A percentile compares a stretch with the other conserved stretches of the same genome.
Conservation (phyloP, 2,329 filamentous ascomycete genomes). For the Neonectria ditissima region DNA sequence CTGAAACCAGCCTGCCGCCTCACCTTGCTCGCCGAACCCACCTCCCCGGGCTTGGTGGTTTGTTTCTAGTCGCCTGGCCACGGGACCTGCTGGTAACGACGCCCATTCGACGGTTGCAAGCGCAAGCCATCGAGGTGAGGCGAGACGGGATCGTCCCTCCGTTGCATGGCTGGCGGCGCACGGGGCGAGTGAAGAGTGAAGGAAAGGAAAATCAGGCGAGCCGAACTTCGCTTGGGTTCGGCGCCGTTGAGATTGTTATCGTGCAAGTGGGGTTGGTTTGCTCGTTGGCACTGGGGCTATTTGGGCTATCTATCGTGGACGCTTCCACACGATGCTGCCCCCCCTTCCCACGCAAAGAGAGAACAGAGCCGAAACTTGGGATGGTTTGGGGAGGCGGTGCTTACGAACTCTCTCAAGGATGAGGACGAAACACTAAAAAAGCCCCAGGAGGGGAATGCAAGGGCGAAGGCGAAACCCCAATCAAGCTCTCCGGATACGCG, state of each 20-base stretch:
- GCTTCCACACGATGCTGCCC: neutral
- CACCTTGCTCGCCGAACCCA: constrained; percentile 38
- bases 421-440: neutral
- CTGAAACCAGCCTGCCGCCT: constrained; percentile 44
- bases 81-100: constrained; percentile 37
- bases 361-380: neutral
- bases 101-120: constrained; percentile 31
- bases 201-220: constrained; percentile 26
- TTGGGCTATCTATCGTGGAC: constrained; percentile 5
- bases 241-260: constrained; percentile 25
- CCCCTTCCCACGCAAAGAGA: neutral
- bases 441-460: constrained; percentile 21
- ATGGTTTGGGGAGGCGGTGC: neutral
- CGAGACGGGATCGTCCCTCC: constrained; percentile 15
- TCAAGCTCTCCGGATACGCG: constrained; percentile 21
- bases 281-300: constrained; percentile 26
- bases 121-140: constrained; percentile 28
- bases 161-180: constrained; percentile 3
- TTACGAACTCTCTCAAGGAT: neutral
- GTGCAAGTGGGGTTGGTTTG: constrained; percentile 31
- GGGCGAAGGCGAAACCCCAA: constrained; percentile 7
- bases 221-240: constrained; percentile 13
- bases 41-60: constrained; percentile 33
- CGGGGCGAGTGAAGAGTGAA: constrained; percentile 29
- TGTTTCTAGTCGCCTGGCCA: constrained; percentile 31